Percentiles rank a stretch among this genome's conserved stretches.
These are phyloP conservation scores for Rhytidiadelphus loreus DNA, from an alignment of 225 moss, liverwort and hornwort genomes.

Conservation along the genomic window DNA sequence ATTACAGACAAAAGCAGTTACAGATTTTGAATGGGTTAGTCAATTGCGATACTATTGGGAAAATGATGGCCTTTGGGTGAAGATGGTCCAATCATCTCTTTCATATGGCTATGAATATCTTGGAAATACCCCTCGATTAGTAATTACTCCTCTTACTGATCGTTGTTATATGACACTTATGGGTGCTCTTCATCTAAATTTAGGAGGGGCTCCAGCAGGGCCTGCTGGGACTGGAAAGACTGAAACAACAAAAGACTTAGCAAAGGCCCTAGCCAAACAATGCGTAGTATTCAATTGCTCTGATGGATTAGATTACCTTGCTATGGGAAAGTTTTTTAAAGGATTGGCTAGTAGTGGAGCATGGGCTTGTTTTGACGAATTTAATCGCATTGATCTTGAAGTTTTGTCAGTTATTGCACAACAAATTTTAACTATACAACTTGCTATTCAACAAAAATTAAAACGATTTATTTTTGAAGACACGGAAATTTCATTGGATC, in stretches of 20 bases:
- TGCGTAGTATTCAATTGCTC: conserved; percentile 91
- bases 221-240: conserved; percentile 88
- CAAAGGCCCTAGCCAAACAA: conserved; percentile 83
- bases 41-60: conserved; percentile 92
- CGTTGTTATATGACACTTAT: conserved; percentile 92
- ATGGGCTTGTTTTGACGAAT: conserved; percentile 93
- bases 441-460: conserved; percentile 78
- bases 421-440: conserved; percentile 80
- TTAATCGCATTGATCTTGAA: conserved; percentile 83
- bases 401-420: conserved; percentile 83
- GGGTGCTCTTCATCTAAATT: conserved; percentile 82
- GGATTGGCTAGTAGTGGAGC: conserved; percentile 88
- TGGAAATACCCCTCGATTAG: conserved; percentile 77
- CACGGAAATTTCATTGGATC: conserved; percentile 69
- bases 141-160: conserved; percentile 83
- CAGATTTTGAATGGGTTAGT: conserved; percentile 89
- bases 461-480: conserved; percentile 85
- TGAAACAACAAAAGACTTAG: conserved; percentile 81
- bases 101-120: conserved; percentile 82
- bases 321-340: conserved; percentile 93
- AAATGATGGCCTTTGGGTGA: conserved; percentile 75
- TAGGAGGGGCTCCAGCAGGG: conserved; percentile 79
- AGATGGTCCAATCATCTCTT: conserved; percentile 86
- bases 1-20: conserved; percentile 14
- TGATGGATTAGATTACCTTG: conserved; percentile 76